Evolutionary conservation across 140 eudicot species (phyloP).

Genomic region (Oenanthe javanica): DNA sequence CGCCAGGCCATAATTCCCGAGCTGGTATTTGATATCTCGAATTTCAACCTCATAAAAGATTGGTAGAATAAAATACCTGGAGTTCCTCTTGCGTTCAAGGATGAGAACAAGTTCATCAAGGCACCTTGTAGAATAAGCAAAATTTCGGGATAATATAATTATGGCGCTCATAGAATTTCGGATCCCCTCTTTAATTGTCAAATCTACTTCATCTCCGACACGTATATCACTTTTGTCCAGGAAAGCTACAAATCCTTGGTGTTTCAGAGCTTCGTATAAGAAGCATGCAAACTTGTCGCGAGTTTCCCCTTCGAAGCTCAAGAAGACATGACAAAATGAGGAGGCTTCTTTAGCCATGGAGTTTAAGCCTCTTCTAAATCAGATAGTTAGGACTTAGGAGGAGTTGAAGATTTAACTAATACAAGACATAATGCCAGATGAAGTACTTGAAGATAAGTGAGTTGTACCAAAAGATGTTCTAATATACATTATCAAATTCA

Average conservation of each 20-base stretch:
- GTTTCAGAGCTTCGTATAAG: not conserved
- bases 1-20: not conserved
- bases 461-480: not conserved
- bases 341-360: conserved; percentile 2
- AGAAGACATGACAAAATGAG: not conserved
- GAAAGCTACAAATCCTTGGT: not conserved
- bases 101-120: conserved; percentile 5
- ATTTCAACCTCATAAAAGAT: conserved; percentile 2
- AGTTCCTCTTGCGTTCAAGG: not conserved
- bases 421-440: not conserved
- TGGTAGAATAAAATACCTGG: not conserved
- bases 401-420: not conserved
- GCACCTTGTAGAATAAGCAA: not conserved
- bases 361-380: not conserved
- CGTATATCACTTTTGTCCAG: not conserved
- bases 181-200: not conserved
- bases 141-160: not conserved
- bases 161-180: not conserved
- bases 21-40: not conserved
- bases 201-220: not conserved
- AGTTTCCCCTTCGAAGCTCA: conserved; percentile 6
- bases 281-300: not conserved
- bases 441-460: not conserved
- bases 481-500: not conserved
- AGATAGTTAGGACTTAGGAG: not conserved